phyloP scores from a whole-genome alignment of 169 alveolate species.

The Plasmodium knowlesi region DNA sequence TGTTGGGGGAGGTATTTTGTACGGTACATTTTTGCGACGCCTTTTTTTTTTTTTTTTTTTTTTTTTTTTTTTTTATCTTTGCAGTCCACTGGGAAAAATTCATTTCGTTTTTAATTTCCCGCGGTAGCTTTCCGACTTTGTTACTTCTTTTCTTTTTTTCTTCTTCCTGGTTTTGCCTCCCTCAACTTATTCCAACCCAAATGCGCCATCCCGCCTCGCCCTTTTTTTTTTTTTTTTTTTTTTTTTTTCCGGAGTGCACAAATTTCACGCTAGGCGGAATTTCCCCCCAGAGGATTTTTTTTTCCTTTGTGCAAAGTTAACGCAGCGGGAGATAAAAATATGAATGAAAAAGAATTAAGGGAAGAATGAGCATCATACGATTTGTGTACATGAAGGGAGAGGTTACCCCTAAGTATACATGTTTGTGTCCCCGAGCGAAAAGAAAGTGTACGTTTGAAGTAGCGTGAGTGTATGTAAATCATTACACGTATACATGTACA shows the following conservation, averaged over 20 bases:
- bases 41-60: neutral
- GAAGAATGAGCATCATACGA: neutral
- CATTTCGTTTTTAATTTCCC: neutral
- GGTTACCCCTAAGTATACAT: neutral
- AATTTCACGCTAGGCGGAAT: neutral
- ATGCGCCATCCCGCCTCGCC: neutral
- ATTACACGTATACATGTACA: neutral
- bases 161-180: neutral
- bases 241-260: neutral
- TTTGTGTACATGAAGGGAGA: neutral
- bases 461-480: neutral
- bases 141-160: neutral
- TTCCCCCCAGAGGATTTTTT: neutral
- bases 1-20: neutral
- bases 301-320: neutral
- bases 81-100: neutral
- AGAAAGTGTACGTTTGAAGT: neutral
- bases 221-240: neutral
- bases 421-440: neutral
- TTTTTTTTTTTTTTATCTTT: neutral
- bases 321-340: neutral
- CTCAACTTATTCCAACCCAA: neutral
- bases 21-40: too few species aligned
- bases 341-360: neutral
- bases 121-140: neutral